phyloP scores from a whole-genome alignment of 2,329 filamentous ascomycete genomes.

The Apiospora aurea region DNA sequence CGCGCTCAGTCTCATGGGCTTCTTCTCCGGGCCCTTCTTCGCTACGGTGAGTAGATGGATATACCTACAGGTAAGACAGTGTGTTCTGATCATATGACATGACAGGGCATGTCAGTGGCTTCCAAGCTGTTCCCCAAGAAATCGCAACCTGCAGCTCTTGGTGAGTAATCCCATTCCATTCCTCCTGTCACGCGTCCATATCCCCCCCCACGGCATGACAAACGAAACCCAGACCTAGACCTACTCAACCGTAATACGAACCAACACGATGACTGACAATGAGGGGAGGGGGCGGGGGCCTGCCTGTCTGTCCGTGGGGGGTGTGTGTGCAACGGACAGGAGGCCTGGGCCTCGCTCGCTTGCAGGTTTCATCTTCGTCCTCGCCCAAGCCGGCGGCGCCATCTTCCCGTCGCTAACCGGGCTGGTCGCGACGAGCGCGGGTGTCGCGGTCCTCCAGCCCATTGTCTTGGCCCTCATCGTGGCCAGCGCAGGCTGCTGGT shows the following conservation, averaged over 20 bases:
- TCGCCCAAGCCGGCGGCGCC: slow-evolving; percentile 58
- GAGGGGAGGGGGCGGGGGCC: too few species aligned
- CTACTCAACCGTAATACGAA: background rate
- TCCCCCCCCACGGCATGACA: background rate
- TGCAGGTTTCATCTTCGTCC: slow-evolving; percentile 55
- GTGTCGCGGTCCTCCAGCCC: slow-evolving; percentile 55
- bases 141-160: slow-evolving; percentile 55
- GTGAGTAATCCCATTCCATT: slow-evolving; percentile 39
- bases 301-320: background rate
- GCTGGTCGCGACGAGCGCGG: slow-evolving; percentile 51
- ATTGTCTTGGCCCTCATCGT: slow-evolving; percentile 54
- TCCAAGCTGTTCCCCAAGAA: slow-evolving; percentile 56
- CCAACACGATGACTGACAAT: slow-evolving; percentile 21
- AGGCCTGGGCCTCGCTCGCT: background rate
- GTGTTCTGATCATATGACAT: background rate
- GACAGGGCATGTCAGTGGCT: slow-evolving; percentile 57
- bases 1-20: slow-evolving; percentile 58
- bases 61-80: background rate
- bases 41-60: slow-evolving; percentile 50
- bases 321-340: too few species aligned
- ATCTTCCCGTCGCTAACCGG: slow-evolving; percentile 60
- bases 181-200: background rate
- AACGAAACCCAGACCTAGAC: background rate
- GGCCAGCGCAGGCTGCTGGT: slow-evolving; percentile 50
- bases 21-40: slow-evolving; percentile 62